Evolutionary conservation across 192 early-diverging fungal genomes (phyloP), one percentile per base, ranked within the genome.

Genomic region (Spizellomyces punctatus): DNA sequence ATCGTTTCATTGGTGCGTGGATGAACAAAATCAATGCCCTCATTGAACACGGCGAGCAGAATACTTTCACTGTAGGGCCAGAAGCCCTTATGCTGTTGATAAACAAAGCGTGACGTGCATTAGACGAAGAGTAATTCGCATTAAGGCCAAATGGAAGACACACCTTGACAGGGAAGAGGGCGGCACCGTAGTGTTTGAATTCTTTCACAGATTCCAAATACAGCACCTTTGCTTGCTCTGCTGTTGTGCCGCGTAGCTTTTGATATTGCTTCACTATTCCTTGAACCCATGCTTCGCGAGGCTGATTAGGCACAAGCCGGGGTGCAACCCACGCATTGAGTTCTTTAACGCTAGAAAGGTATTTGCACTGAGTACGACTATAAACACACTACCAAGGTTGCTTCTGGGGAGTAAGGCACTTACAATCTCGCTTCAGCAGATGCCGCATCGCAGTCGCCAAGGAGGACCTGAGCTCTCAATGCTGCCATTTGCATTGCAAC

Each of bases 21-120:
- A 45, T 85, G 84, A 4, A 83, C 52, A 59, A 85, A 82, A 44
- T 85, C 80, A 9, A 85, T 72, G 10, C 84, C 84, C 21, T 22
- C 21, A 52, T 60, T 21, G 12, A 75, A 80, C 5, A 85, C 72
- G n/a, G 76, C 79, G 8, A 85, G 22, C 10, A 55, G n/a, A 45
- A 85, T 69, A n/a, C 73, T 83, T 64, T 85, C 84, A 47, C 65
- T 75, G 72, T 78, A 82, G 10, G 68, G 12, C 78, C 83, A 80
- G 6, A 75, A 74, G 16, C 80, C 84, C 46, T 74, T 66, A 50
- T 82, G 75, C 69, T 81, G 43, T 6, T 6, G 8, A 41, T 14
- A n/a, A 69, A 22, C 55, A 71, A 71, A 67, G 41, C 45, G 66
- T 74, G 14, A 73, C 42, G 44, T 73, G 16, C 12, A 36, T 36